These are phyloP conservation scores for Collybiopsis confluens DNA, from an alignment of 768 basidiomycete species.

Conservation along the genomic window DNA sequence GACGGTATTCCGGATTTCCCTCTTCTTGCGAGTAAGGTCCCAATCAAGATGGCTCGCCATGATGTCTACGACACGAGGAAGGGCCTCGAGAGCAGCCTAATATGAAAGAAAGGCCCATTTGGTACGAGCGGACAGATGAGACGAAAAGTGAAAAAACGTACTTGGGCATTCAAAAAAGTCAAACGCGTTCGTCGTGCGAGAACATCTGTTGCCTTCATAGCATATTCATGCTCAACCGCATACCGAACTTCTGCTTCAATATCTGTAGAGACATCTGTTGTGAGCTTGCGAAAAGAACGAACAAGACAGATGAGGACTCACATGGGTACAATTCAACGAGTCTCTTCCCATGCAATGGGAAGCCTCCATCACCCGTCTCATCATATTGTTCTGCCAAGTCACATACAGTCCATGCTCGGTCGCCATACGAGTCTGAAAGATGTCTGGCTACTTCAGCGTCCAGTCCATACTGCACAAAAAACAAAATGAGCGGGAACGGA, in stretches of 20 bases:
- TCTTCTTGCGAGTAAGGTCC: slow-evolving; percentile 51
- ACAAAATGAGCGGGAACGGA: neutral
- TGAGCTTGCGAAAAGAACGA: neutral
- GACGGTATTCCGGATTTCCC: slow-evolving; percentile 57
- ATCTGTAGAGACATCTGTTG: slow-evolving; percentile 32
- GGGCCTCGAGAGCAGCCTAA: slow-evolving; percentile 63
- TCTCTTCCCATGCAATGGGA: slow-evolving; percentile 84
- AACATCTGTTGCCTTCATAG: slow-evolving; percentile 87
- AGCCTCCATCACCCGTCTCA: slow-evolving; percentile 62
- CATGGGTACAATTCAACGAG: slow-evolving; percentile 74
- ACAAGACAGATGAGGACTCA: slow-evolving; percentile 25
- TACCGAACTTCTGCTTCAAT: slow-evolving; percentile 93
- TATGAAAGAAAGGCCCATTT: too few species aligned
- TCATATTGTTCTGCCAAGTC: slow-evolving; percentile 51
- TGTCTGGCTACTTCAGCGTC: slow-evolving; percentile 92
- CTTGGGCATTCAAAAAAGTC: slow-evolving; percentile 87
- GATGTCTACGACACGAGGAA: slow-evolving; percentile 86
- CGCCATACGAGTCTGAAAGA: slow-evolving; percentile 90
- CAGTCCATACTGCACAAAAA: slow-evolving; percentile 64
- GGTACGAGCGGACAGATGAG: neutral
- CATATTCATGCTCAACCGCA: slow-evolving; percentile 87
- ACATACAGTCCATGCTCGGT: slow-evolving; percentile 94
- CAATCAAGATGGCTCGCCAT: slow-evolving; percentile 86
- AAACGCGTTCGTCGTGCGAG: slow-evolving; percentile 89
- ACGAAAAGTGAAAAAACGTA: slow-evolving; percentile 16